Evolutionary conservation across 345 rosid genomes (phyloP).

Genomic region (Pistacia vera): DNA sequence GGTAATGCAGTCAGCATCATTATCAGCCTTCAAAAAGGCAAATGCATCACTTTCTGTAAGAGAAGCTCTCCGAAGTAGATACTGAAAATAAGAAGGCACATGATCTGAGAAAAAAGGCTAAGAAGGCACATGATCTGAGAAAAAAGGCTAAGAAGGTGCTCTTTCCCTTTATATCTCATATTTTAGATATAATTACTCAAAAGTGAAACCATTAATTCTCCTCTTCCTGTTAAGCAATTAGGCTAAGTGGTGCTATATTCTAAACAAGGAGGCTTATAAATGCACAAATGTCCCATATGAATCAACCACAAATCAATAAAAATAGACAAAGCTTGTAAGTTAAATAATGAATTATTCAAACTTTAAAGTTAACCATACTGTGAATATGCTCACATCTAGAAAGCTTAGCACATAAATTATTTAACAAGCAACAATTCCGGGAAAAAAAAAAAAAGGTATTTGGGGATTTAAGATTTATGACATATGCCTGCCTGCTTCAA

Average conservation of each 20-base stretch:
- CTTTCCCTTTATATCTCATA: background rate
- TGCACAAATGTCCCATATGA: background rate
- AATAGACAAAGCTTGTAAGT: background rate
- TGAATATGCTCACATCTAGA: background rate
- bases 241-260: background rate
- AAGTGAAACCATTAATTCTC: background rate
- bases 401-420: background rate
- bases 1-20: slow-evolving; percentile 57
- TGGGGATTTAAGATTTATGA: background rate
- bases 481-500: background rate
- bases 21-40: slow-evolving; percentile 70
- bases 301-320: background rate
- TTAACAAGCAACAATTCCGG: background rate
- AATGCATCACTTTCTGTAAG: slow-evolving; percentile 75
- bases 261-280: background rate
- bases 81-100: slow-evolving; percentile 42
- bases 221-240: background rate
- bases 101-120: slow-evolving; percentile 28
- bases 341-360: background rate
- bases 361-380: background rate
- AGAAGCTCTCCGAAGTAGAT: slow-evolving; percentile 64
- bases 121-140: slow-evolving; percentile 20
- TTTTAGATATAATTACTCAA: background rate
- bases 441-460: background rate
- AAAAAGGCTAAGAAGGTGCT: slow-evolving; percentile 13